Base-by-base conservation (phyloP, 2,329 filamentous ascomycete genomes). In the Botrytis cinerea region DNA sequence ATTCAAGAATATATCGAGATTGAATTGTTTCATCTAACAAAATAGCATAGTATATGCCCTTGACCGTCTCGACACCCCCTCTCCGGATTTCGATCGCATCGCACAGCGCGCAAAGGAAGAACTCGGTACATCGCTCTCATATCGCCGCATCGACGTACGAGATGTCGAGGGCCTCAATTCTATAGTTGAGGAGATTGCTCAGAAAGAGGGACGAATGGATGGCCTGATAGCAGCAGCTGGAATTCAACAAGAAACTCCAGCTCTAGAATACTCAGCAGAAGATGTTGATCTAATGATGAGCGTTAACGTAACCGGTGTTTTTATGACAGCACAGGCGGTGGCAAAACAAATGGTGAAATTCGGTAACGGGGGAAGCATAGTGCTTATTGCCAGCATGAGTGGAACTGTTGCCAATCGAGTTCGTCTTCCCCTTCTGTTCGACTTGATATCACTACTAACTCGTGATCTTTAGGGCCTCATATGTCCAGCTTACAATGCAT, bases 291-390 rank as follows among this genome's bases (percentile, higher is more conserved):
- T 90, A 82, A 93, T 97, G 85, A 87, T 97, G 82, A 88, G 92
- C 79, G 91, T 95, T 80, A 97, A 98, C 83, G 87, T 97, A 78
- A 96, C 90, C n/a, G 95, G 94, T 20, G 90, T 88, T 43, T 93
- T 94, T 83, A 89, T 95, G 87, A 97, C 93, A 76, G 93, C 94
- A 40, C 93, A 95, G 85, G 93, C 93, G 32, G 93, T 93, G n/a
- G 95, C 94, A 48, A 87, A 91, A 72, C 92, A 96, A 81, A 90
- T 93, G 87, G 84, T 90, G 35, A 85, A 86, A 69, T 84, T 88
- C 43, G 86, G 88, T 73, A 85, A 83, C 40, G 83, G 84, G 9
- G 90, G 90, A 0, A 91, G 88, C 79, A 87, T 93, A 74, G 88
- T 89, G 22, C 82, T 93, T 79, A 90, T 93, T 79, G 90, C 87